These are phyloP conservation scores for Gymnopilus dilepis DNA, from an alignment of 768 basidiomycete genomes.

Conservation along the genomic window DNA sequence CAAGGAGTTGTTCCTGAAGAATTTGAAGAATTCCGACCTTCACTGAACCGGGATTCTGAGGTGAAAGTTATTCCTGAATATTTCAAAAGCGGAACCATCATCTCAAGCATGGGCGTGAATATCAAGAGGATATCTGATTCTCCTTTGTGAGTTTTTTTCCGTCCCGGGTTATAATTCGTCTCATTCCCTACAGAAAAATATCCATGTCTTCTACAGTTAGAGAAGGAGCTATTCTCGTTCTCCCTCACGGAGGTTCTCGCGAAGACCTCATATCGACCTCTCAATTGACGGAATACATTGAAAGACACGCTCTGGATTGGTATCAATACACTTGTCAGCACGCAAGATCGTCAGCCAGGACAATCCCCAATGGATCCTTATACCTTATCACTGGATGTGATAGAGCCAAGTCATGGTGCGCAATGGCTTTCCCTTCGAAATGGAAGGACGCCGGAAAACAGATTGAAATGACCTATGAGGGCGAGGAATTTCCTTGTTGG, in stretches of 20 bases:
- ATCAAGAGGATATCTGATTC: neutral
- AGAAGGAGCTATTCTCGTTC: conserved; percentile 1
- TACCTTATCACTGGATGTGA: conserved; percentile 17
- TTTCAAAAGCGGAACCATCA: neutral
- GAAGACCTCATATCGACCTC: conserved; percentile 4
- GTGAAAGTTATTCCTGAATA: neutral
- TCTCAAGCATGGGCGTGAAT: neutral
- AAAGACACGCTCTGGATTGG: neutral
- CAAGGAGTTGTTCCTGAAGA: conserved; percentile 7
- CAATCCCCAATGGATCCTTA: conserved; percentile 12
- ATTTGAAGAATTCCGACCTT: conserved; percentile 6
- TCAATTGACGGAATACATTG: neutral
- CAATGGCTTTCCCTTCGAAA: neutral
- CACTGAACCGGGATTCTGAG: neutral
- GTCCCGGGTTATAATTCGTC: neutral
- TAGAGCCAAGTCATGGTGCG: conserved; percentile 6
- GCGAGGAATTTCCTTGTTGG: neutral
- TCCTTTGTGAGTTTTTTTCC: no score
- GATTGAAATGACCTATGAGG: neutral
- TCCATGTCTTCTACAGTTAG: neutral
- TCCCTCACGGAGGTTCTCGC: conserved; percentile 6
- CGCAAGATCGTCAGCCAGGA: neutral
- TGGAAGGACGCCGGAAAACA: neutral
- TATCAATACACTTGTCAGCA: neutral
- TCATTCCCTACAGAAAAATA: neutral